Evolutionary conservation across 1,284 basidiomycete genomes (phyloP), one percentile per base, ranked within the genome.

Genomic region (Fomitopsis betulina): DNA sequence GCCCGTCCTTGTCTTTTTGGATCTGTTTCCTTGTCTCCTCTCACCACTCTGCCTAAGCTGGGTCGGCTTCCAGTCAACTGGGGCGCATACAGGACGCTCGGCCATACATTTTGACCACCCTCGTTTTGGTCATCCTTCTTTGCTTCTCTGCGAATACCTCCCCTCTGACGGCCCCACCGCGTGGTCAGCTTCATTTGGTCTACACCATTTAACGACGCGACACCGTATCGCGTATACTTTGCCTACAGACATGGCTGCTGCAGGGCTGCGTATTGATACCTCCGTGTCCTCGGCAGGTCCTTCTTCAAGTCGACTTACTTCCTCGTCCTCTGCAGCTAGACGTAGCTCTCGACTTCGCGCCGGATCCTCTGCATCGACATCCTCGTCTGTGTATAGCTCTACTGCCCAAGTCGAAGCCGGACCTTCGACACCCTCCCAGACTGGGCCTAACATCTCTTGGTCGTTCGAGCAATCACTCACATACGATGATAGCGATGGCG

Each of bases 191-290:
- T 10, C 23, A 30, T n/a, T 53, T 37, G 38, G 45, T 49, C 37
- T 17, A 21, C 37, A 25, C 37, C 37, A 39, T 27, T 53, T 53
- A 27, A 39, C 37, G 37, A 53, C 52, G 52, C 52, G 52, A 52
- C 52, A 37, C 52, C 33, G 35, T 23, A 37, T 21, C 30, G 53
- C 42, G 21, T 25, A 23, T 52, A 57, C 58, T 32, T 19, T 51
- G 7, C 49, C 17, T 52, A 57, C 30, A 58, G 64, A 61, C 10
- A 76, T 78, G 74, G 70, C 73, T 60, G 64, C 72, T 53, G 69
- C 77, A 58, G 75, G 71, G 56, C 78, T 81, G 50, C 72, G 74
- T 58, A 79, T 82, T 62, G 78, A 80, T 61, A 81, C 79, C 53
- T 76, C 75, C 35, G 64, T 75, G 43, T 66, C 60, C 33, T 9